Evolutionary conservation across 1,139 yeast genomes (phyloP).

Genomic region (Saccharomyces hybrid): DNA sequence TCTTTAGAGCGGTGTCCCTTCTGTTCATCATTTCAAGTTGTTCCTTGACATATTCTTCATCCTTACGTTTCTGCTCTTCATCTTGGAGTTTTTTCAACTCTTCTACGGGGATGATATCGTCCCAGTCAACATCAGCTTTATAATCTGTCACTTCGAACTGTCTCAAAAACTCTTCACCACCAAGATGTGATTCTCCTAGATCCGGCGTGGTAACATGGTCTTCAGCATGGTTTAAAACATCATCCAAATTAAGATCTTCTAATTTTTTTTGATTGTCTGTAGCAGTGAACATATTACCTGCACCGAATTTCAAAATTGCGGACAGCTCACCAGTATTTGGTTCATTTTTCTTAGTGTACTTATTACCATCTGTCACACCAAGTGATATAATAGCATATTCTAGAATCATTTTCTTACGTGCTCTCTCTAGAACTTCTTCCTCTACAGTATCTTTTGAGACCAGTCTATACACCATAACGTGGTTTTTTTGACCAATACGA

Average conservation of each 20-base stretch:
- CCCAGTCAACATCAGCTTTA: conserved; percentile 98
- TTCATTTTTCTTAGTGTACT: conserved; percentile 48
- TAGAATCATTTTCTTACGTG: conserved; percentile 93
- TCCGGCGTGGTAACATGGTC: conserved; percentile 96
- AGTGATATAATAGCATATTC: conserved; percentile 95
- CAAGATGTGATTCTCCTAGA: conserved; percentile 89
- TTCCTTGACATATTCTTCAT: conserved; percentile 78
- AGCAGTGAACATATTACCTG: conserved; percentile 95
- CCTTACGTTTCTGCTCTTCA: conserved; percentile 79
- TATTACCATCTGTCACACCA: conserved; percentile 73
- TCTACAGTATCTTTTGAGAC: conserved; percentile 96
- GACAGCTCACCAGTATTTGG: conserved; percentile 81
- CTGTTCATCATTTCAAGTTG: conserved; percentile 83
- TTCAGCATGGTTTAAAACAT: conserved; percentile 92
- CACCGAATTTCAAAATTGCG: conserved; percentile 94
- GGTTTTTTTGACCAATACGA: too few species aligned
- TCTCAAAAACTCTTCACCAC: conserved; percentile 94
- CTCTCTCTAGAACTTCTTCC: conserved; percentile 93
- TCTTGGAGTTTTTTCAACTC: conserved; percentile 84
- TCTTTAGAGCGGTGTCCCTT: conserved; percentile 68
- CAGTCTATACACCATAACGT: conserved; percentile 51
- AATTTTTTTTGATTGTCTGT: conserved; percentile 88
- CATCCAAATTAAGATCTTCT: conserved; percentile 92
- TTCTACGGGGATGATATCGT: conserved; percentile 95
- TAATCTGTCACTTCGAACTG: conserved; percentile 98